Percentiles rank a stretch among this genome's conserved stretches.
phyloP scores from a whole-genome alignment of 495 filamentous ascomycete genomes.

The Penicillium cinerascens region DNA sequence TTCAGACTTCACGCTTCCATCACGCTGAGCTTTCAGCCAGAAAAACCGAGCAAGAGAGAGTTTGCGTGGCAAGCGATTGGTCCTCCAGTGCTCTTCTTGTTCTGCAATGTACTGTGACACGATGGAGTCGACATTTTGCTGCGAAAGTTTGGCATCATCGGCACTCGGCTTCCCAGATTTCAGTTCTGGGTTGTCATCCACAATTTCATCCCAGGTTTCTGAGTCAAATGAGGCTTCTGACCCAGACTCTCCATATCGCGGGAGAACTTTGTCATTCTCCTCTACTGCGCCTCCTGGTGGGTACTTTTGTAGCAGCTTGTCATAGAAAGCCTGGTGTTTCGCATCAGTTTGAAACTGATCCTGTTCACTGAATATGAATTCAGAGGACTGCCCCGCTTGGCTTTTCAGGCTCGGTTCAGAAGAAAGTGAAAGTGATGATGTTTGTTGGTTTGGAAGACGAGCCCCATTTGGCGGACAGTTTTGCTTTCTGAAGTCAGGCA shows the following conservation, averaged over 20 bases:
- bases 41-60: constrained; percentile 52
- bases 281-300: constrained; percentile 14
- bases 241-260: constrained; percentile 64
- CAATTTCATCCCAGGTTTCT: constrained; percentile 61
- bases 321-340: background rate
- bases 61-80: constrained; percentile 49
- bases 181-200: constrained; percentile 43
- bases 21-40: constrained; percentile 54
- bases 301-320: constrained; percentile 45
- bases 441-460: too few relatives aligned
- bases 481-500: background rate
- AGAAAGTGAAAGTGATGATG: background rate
- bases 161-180: constrained; percentile 8
- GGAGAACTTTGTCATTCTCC: constrained; percentile 51
- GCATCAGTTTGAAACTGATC: background rate
- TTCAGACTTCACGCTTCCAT: constrained; percentile 24
- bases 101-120: constrained; percentile 53
- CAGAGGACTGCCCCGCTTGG: background rate
- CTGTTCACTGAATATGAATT: background rate
- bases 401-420: background rate
- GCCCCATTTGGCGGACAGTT: background rate
- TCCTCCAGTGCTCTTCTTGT: constrained; percentile 55
- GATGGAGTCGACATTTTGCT: constrained; percentile 44
- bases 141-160: background rate
- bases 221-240: constrained; percentile 52